Conservation (phyloP, 352 stramenopile genomes). For the Pythium coloratum region DNA sequence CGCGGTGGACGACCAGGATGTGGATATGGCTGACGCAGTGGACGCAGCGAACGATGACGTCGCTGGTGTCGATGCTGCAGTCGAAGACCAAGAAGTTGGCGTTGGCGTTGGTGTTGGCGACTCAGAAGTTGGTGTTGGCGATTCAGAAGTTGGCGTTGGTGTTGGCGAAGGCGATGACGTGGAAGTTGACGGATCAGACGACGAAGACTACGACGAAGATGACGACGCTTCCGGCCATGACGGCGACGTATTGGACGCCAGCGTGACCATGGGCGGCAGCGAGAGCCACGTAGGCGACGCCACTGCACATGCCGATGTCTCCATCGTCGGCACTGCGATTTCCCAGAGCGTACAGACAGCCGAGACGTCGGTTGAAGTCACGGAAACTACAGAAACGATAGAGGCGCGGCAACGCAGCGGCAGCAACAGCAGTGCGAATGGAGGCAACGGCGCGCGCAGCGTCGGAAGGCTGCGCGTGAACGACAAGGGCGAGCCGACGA, state of each 20-base stretch:
- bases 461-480: constrained; percentile 29
- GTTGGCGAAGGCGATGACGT: neutral
- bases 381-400: neutral
- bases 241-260: neutral
- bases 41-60: constrained; percentile 5
- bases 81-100: neutral
- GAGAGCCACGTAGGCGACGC: neutral
- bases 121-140: neutral
- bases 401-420: neutral
- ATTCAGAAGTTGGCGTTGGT: neutral
- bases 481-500: constrained; percentile 59
- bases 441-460: constrained; percentile 1
- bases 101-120: constrained; percentile 6
- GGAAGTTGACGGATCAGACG: neutral
- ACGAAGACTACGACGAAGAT: constrained; percentile 4
- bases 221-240: neutral
- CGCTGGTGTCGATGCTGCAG: constrained; percentile 6
- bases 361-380: neutral
- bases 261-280: neutral
- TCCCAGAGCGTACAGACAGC: neutral
- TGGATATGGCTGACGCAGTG: constrained; percentile 10
- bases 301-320: neutral
- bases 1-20: neutral
- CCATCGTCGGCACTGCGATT: neutral
- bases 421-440: constrained; percentile 8